Evolutionary conservation across 1,139 yeast genomes (phyloP), one percentile per base, ranked within the genome.

Genomic region (Petasospora rhodanensis): DNA sequence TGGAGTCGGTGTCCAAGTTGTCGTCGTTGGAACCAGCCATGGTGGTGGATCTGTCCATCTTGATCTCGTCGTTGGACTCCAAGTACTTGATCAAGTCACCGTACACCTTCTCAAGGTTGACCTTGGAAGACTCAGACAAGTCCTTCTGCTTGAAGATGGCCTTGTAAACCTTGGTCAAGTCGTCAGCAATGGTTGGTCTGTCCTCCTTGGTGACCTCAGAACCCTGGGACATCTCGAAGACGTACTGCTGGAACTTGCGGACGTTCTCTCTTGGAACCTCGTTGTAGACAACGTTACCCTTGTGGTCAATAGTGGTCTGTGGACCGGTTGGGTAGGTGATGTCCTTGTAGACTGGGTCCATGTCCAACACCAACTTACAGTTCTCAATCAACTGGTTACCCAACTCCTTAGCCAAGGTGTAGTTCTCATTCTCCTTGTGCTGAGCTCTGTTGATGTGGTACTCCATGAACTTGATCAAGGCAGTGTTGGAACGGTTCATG

Each of bases 401-500:
- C 51, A 91, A 73, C 52, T 72, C 79, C 62, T 84, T 84, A 37
- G 95, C 97, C 51, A 91, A 76, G 59, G 81, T 77, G 64, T 89
- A 91, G 49, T 76, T 73, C 58, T 83, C 94, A 57, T 97, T 96
- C 60, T 83, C 84, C 51, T 80, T 73, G 40, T 77, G 81, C 42
- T 96, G 96, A 40, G 91, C 83, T 57, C 84, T 87, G 59, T 87
- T 95, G 59, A 91, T 82, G 62, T 89, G 95, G 64, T 89, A 91
- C 65, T 91, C 96, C 96, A 91, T 91, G 59, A 89, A 87, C 57
- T 87, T 91, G 53, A 91, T 83, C 58, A 91, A 73, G 30, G 95
- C 79, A 43, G 95, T 96, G 63, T 86, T 87, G 28, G 97, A 79
- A 64, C 97, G 80, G 75, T 91, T 91, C 97, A 91, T 89, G 60